Evolutionary conservation across 768 basidiomycete species (phyloP), one percentile per base, ranked within the genome.

Genomic region (Cyclocybe cylindracea): DNA sequence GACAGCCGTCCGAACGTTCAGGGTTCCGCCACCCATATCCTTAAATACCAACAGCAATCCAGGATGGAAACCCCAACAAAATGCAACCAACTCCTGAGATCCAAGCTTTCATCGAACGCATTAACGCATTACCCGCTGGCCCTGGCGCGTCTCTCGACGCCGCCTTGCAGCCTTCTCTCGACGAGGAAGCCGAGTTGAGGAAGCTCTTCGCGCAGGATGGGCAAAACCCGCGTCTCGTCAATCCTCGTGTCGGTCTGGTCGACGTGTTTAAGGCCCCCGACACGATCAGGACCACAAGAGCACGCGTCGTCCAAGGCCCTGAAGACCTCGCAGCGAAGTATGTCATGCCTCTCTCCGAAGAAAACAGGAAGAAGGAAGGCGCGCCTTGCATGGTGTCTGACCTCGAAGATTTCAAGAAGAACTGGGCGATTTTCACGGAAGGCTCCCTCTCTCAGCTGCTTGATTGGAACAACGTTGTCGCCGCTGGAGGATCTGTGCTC

Each of bases 381-480:
- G 61, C 69, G 2, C 76, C 78, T 2, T 68, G 73, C 42, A 82
- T 80, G 69, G 79, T 79, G 8, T 56, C 68, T 1, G 68, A 67
- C 55, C 61, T 84, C 10, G 83, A 83, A 14, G 78, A 81, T 44
- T 87, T 85, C 72, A 78, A 78, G 68, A 78, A 76, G 68, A 84
- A 83, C 59, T 87, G 84, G 84, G 50, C 75, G 9, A 70, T 85
- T 37, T 87, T 87, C 64, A 79, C 78, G 10, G 84, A 87, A 59
- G 80, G 79, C 2, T 81, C 82, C 3, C 69, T 86, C 9, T 81
- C 79, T 7, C 82, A 85, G 59, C 68, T 85, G 13, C 19, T 70
- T 36, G 78, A 84, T 57, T 86, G 84, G 83, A 82, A 73, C 66
- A 84, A 85, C 57, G 80, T 86, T 52, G 70, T 85, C 13, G 83